These are phyloP conservation scores for Dactylorhiza incarnata DNA, from an alignment of 106 monocot genomes.

Conservation along the genomic window DNA sequence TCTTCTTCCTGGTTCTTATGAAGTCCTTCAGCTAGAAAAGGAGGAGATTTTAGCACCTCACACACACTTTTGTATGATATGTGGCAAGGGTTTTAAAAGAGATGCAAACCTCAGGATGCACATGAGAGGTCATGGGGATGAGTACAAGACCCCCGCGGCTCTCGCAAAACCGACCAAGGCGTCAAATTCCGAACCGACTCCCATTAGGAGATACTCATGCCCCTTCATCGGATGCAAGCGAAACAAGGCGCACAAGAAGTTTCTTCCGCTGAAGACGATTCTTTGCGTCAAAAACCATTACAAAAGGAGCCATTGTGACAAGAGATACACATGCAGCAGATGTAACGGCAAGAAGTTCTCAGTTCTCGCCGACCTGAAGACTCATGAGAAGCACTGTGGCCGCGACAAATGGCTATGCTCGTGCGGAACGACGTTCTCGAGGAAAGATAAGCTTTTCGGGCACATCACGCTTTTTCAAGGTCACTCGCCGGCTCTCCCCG, in stretches of 20 bases:
- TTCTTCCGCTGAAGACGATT: constrained; percentile 89
- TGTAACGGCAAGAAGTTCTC: constrained; percentile 81
- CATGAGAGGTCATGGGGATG: constrained; percentile 96
- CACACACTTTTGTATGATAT: constrained; percentile 81
- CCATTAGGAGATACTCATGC: constrained; percentile 71
- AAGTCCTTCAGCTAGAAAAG: constrained; percentile 77
- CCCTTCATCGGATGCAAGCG: constrained; percentile 83
- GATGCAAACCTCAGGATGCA: constrained; percentile 97
- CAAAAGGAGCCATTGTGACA: constrained; percentile 87
- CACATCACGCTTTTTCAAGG: constrained; percentile 57
- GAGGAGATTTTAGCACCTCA: constrained; percentile 94
- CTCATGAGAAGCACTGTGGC: constrained; percentile 93
- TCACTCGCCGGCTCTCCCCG: constrained; percentile 35
- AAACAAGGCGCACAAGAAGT: constrained; percentile 92
- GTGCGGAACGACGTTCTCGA: constrained; percentile 77
- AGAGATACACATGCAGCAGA: constrained; percentile 60
- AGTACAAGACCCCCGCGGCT: constrained; percentile 79
- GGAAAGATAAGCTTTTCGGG: constrained; percentile 81
- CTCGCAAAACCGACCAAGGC: constrained; percentile 83
- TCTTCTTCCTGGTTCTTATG: constrained; percentile 53
- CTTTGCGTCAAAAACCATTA: constrained; percentile 96
- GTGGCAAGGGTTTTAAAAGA: constrained; percentile 92
- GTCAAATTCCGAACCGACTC: constrained; percentile 19
- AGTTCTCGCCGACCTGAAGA: constrained; percentile 75
- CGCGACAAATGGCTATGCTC: constrained; percentile 73